A percentile compares a stretch with the other conserved stretches of the same genome.
Evolutionary conservation across 1,284 basidiomycete genomes (phyloP).

Genomic region (Irpex sp.): DNA sequence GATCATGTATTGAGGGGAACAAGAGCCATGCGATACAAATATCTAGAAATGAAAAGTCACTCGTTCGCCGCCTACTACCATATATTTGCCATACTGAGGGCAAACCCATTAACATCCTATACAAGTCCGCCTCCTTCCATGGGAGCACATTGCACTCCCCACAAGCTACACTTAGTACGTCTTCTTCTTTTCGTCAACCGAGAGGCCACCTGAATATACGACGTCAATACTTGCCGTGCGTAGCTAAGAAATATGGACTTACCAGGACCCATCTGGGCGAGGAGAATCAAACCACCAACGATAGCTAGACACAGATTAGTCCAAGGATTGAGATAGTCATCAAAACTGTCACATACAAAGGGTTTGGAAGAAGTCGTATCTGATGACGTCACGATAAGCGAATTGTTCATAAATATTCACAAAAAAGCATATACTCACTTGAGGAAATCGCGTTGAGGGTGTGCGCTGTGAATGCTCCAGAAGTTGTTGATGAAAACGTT

Average conservation of each 20-base stretch:
- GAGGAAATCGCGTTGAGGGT: conserved; percentile 97
- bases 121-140: neutral
- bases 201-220: conserved; percentile 71
- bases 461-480: conserved; percentile 92
- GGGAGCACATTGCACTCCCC: neutral
- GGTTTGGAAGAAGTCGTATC: conserved; percentile 94
- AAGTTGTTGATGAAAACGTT: conserved; percentile 99
- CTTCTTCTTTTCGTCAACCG: conserved; percentile 99
- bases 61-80: neutral
- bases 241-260: conserved; percentile 17
- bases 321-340: neutral
- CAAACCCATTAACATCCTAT: neutral
- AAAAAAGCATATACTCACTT: conserved; percentile 51
- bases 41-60: conserved; percentile 1
- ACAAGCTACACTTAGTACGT: conserved; percentile 50
- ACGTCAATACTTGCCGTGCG: neutral
- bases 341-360: conserved; percentile 56
- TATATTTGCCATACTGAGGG: neutral
- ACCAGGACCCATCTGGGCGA: conserved; percentile 98
- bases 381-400: conserved; percentile 26
- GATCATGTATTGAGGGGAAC: neutral
- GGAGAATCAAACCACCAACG: conserved; percentile 93
- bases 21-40: neutral
- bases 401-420: neutral
- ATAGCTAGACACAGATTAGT: conserved; percentile 60